phyloP scores from a whole-genome alignment of 2,329 filamentous ascomycete genomes.

The Cladosporium sp. region DNA sequence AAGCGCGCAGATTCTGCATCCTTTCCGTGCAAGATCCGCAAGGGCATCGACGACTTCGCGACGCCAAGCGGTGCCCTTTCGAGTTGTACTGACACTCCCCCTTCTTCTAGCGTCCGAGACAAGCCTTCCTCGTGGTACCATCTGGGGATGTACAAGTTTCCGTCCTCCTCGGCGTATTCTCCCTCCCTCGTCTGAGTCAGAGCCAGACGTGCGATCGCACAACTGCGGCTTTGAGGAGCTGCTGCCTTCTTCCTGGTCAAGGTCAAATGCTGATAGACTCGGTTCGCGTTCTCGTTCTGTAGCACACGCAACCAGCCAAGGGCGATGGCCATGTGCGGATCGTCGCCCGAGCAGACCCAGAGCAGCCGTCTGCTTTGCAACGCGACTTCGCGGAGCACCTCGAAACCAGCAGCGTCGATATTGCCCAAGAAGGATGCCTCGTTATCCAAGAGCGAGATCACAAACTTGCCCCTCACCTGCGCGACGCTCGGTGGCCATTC shows the following conservation, averaged over 20 bases:
- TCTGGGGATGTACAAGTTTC: neutral
- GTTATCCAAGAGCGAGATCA: neutral
- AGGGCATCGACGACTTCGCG: neutral
- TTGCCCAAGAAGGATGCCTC: neutral
- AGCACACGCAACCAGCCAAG: neutral
- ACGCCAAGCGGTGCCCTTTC: neutral
- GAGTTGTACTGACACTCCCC: neutral
- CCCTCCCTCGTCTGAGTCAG: neutral
- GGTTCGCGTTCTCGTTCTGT: neutral
- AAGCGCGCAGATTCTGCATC: neutral
- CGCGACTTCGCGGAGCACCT: neutral
- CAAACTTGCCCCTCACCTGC: neutral
- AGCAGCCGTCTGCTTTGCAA: neutral
- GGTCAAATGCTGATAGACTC: neutral
- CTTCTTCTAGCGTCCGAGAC: neutral
- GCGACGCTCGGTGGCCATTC: neutral
- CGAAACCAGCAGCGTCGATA: neutral
- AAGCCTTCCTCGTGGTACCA: neutral
- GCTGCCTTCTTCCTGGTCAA: neutral
- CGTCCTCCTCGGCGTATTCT: neutral
- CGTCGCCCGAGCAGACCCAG: neutral
- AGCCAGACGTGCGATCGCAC: neutral
- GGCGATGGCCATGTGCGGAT: neutral
- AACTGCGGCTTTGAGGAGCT: neutral
- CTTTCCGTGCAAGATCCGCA: neutral